These are phyloP conservation scores for Aspergillus luchuensis DNA, from an alignment of 2,329 filamentous ascomycete genomes.

Conservation along the genomic window DNA sequence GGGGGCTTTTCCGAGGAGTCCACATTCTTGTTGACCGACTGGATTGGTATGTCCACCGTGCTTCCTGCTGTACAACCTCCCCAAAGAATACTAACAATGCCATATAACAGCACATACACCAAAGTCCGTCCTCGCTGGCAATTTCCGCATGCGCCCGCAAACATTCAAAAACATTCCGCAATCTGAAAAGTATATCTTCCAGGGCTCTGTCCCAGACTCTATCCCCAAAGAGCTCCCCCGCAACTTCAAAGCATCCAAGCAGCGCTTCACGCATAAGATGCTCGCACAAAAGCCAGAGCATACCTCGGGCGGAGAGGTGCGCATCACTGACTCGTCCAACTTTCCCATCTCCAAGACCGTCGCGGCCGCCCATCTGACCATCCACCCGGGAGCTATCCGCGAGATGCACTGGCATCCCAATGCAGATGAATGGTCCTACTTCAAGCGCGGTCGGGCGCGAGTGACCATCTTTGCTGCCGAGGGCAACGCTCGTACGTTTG, in stretches of 20 bases:
- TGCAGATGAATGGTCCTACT: slow-evolving; percentile 15
- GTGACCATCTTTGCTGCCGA: slow-evolving; percentile 10
- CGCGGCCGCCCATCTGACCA: slow-evolving; percentile 8
- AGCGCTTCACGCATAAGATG: slow-evolving; percentile 12
- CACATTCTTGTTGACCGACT: slow-evolving; percentile 9
- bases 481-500: slow-evolving; percentile 9
- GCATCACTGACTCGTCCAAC: slow-evolving; percentile 11
- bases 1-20: slow-evolving; percentile 9
- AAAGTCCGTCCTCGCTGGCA: slow-evolving; percentile 10
- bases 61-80: neutral
- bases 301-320: slow-evolving; percentile 5
- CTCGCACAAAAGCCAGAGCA: slow-evolving; percentile 1
- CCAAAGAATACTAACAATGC: neutral
- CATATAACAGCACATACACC: slow-evolving; percentile 6
- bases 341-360: slow-evolving; percentile 13
- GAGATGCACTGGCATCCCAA: slow-evolving; percentile 18
- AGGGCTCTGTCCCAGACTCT: neutral
- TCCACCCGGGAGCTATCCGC: slow-evolving; percentile 6
- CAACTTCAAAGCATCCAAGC: slow-evolving; percentile 9
- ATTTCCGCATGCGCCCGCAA: slow-evolving; percentile 8
- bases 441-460: slow-evolving; percentile 9
- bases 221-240: slow-evolving; percentile 5
- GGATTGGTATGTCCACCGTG: neutral
- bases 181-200: slow-evolving; percentile 9
- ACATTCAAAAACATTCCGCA: slow-evolving; percentile 8